Evolutionary conservation across 2,329 filamentous ascomycete species (phyloP).

Genomic region (Colletotrichum chrysophilum): DNA sequence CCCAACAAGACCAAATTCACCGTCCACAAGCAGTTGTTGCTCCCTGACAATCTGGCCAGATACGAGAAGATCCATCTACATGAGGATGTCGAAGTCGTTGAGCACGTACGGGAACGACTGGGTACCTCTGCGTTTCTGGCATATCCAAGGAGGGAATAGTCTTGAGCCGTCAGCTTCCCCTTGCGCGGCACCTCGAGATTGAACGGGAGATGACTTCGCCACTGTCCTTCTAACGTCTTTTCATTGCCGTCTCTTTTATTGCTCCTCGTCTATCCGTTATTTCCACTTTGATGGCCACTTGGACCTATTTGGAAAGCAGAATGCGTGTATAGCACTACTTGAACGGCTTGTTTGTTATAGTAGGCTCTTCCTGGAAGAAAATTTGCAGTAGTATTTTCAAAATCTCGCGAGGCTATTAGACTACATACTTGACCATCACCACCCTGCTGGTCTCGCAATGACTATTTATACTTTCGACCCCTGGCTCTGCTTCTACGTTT

Average conservation of each 20-base stretch:
- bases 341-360: neutral
- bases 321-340: neutral
- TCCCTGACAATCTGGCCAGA: neutral
- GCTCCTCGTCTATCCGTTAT: neutral
- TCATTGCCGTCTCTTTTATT: neutral
- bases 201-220: neutral
- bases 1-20: neutral
- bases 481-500: neutral
- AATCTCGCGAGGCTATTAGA: neutral
- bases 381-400: neutral
- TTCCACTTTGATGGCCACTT: neutral
- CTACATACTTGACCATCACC: neutral
- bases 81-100: neutral
- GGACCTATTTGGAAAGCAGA: neutral
- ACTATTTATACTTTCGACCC: neutral
- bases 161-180: neutral
- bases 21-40: neutral
- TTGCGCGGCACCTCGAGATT: neutral
- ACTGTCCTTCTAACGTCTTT: neutral
- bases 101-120: neutral
- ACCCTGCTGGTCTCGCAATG: neutral
- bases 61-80: neutral
- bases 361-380: neutral
- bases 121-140: neutral
- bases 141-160: neutral